Percentiles rank a stretch among this genome's conserved stretches.
phyloP scores from a whole-genome alignment of 139 green algal genomes.

The Edaphochlamys debaryana region DNA sequence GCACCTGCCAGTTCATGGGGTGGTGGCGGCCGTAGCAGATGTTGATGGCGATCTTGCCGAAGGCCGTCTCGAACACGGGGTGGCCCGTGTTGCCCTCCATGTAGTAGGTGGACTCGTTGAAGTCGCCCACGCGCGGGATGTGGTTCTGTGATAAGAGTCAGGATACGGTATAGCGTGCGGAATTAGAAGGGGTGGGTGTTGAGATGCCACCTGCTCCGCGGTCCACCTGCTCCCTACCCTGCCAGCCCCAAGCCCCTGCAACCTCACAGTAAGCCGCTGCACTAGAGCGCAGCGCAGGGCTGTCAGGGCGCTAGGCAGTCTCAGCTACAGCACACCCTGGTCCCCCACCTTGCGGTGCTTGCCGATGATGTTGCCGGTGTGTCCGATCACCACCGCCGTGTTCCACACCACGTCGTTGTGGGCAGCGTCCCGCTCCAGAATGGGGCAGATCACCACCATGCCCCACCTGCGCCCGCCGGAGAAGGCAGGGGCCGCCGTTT shows the following conservation, averaged over 20 bases:
- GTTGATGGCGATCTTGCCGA: slow-evolving; percentile 93
- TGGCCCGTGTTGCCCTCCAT: slow-evolving; percentile 96
- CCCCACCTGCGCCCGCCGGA: slow-evolving; percentile 54
- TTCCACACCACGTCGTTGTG: slow-evolving; percentile 96
- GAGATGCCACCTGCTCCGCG: no score
- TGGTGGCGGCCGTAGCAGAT: slow-evolving; percentile 99
- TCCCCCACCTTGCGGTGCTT: slow-evolving; percentile 87
- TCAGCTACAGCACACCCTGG: no score
- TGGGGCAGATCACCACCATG: slow-evolving; percentile 94
- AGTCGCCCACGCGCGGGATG: slow-evolving; percentile 97
- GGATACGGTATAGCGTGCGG: no score
- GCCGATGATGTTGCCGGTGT: slow-evolving; percentile 91
- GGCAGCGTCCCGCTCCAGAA: slow-evolving; percentile 87
- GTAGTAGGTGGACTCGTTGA: slow-evolving; percentile 99
- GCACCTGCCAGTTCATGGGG: slow-evolving; percentile 93
- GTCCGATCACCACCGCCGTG: slow-evolving; percentile 96
- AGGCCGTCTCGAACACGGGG: slow-evolving; percentile 93
- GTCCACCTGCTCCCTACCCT: no score
- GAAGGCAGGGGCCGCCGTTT: no score
- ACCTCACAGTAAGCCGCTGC: no score
- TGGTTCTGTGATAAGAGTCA: slow-evolving; percentile 92
- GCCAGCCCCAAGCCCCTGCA: no score
- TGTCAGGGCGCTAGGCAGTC: no score
- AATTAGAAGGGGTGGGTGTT: no score
- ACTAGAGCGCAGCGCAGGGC: no score